Evolutionary conservation across 1,284 basidiomycete species (phyloP).

Genomic region (Prillingera fragicola): DNA sequence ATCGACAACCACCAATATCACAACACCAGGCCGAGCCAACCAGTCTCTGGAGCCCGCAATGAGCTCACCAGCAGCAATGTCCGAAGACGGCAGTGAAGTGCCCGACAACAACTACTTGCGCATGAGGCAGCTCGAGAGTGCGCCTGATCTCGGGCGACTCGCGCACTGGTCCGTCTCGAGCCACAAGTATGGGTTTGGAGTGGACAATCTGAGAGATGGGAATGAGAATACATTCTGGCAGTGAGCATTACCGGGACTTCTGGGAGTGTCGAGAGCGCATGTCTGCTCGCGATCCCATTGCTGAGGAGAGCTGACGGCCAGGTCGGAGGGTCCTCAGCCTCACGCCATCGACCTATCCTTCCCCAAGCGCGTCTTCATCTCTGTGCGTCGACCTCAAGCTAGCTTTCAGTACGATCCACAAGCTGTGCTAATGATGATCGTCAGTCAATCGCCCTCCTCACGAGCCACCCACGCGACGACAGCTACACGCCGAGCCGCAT

Average conservation of each 20-base stretch:
- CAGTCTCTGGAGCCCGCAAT: too few relatives aligned
- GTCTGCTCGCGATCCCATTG: too few relatives aligned
- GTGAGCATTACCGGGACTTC: too few relatives aligned
- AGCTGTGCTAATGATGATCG: not conserved
- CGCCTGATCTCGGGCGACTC: slow-evolving; percentile 51
- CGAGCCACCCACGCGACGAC: slow-evolving; percentile 83
- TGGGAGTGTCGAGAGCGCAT: not conserved
- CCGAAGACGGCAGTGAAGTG: too few relatives aligned
- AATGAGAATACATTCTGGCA: slow-evolving; percentile 97
- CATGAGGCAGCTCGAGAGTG: too few relatives aligned
- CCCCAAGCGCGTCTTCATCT: slow-evolving; percentile 79
- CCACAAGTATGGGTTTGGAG: slow-evolving; percentile 93
- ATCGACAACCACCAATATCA: too few relatives aligned
- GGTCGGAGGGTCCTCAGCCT: slow-evolving; percentile 95
- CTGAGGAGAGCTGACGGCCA: slow-evolving; percentile 47
- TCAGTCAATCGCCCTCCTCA: slow-evolving; percentile 85
- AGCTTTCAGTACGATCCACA: too few relatives aligned
- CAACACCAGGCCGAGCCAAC: too few relatives aligned
- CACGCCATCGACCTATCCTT: slow-evolving; percentile 95
- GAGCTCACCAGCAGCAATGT: too few relatives aligned
- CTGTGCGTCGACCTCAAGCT: slow-evolving; percentile 53
- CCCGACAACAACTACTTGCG: too few relatives aligned
- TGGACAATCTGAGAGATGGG: slow-evolving; percentile 81
- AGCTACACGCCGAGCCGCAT: slow-evolving; percentile 94
- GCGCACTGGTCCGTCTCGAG: slow-evolving; percentile 97